Evolutionary conservation across 2,329 filamentous ascomycete species (phyloP).

Genomic region (Fusarium liriodendri): DNA sequence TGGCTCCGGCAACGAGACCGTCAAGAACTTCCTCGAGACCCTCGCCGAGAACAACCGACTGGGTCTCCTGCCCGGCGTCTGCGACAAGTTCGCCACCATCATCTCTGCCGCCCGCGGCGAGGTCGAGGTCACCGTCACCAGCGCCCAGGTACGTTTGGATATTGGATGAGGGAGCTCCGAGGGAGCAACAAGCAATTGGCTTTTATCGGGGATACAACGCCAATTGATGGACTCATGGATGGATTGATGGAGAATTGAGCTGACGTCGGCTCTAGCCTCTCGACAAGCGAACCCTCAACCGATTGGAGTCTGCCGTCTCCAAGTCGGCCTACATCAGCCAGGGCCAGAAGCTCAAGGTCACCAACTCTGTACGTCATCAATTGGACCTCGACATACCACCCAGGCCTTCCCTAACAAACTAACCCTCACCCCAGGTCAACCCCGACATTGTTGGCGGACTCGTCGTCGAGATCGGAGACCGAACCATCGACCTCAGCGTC

Average conservation of each 20-base stretch:
- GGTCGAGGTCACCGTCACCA: constrained; percentile 92
- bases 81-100: constrained; percentile 86
- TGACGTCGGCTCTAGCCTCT: constrained; percentile 69
- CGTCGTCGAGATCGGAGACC: constrained; percentile 95
- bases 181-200: background rate
- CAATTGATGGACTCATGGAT: constrained; percentile 8
- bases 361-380: constrained; percentile 75
- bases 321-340: constrained; percentile 90
- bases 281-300: constrained; percentile 85
- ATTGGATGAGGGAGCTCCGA: background rate
- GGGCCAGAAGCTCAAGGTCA: constrained; percentile 98
- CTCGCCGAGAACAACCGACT: constrained; percentile 98
- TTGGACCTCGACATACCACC: background rate
- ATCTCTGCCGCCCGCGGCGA: constrained; percentile 93
- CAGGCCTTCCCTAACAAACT: constrained; percentile 17
- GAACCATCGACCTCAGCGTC: constrained; percentile 97
- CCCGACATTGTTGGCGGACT: constrained; percentile 94
- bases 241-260: constrained; percentile 12
- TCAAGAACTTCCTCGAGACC: constrained; percentile 93
- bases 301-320: constrained; percentile 87
- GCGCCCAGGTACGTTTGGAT: constrained; percentile 76
- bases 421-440: constrained; percentile 74
- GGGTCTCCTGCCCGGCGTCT: constrained; percentile 82
- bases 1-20: constrained; percentile 79
- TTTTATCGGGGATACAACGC: background rate